Evolutionary conservation across 192 early-diverging fungal species (phyloP).

Genomic region (Rhizoclosmatium globosum): DNA sequence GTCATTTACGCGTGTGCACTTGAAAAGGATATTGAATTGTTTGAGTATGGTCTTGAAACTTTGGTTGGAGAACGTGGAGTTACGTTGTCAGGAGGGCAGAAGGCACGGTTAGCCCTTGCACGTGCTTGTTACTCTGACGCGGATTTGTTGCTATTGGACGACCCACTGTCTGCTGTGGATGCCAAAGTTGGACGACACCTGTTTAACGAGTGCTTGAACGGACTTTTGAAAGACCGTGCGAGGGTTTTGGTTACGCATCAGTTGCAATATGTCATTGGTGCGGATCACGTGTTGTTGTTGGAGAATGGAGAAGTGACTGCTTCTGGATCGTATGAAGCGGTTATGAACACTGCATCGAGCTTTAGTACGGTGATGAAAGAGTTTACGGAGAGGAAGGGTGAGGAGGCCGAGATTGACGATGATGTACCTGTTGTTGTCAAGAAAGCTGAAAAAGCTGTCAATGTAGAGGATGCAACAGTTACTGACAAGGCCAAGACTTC

Average conservation of each 20-base stretch:
- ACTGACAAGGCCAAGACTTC: not conserved
- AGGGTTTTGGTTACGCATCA: constrained; percentile 58
- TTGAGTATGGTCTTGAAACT: constrained; percentile 44
- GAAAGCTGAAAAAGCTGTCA: not conserved
- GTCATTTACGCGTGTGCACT: constrained; percentile 45
- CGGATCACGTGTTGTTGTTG: constrained; percentile 49
- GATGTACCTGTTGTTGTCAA: constrained; percentile 19
- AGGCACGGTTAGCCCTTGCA: constrained; percentile 46
- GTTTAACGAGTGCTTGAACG: constrained; percentile 43
- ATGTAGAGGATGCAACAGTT: not conserved
- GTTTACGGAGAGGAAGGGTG: constrained; percentile 34
- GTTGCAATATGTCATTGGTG: constrained; percentile 51
- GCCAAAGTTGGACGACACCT: constrained; percentile 53
- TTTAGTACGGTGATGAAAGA: constrained; percentile 44
- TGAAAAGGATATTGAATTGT: constrained; percentile 34
- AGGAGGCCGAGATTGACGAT: constrained; percentile 6
- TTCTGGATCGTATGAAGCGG: constrained; percentile 39
- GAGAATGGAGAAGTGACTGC: constrained; percentile 43
- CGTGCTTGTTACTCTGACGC: constrained; percentile 44
- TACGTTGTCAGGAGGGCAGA: constrained; percentile 50
- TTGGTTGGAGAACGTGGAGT: constrained; percentile 53
- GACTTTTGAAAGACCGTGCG: constrained; percentile 42
- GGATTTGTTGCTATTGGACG: constrained; percentile 76
- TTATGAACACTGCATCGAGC: constrained; percentile 23
- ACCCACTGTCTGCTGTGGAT: constrained; percentile 86